phyloP scores from a whole-genome alignment of 148 eudicot species.

The Mesembryanthemum crystallinum region DNA sequence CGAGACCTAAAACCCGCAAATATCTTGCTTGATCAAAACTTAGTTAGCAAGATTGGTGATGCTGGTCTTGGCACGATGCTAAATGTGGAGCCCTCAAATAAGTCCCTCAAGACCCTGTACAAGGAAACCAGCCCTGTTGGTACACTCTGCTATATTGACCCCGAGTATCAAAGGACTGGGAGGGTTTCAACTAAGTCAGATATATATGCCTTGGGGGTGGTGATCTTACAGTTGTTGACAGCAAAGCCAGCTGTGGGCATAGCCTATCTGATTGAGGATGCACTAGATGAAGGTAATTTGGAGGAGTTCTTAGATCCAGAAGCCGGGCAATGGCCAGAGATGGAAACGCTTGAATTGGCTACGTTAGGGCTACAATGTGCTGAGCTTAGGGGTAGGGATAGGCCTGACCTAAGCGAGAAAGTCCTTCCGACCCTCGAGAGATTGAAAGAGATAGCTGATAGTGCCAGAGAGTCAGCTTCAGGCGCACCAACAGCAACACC shows the following conservation, averaged over 20 bases:
- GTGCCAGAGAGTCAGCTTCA: conserved; percentile 40
- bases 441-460: conserved; percentile 60
- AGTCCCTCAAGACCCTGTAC: conserved; percentile 38
- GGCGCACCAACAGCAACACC: conserved; percentile 43
- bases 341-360: conserved; percentile 67
- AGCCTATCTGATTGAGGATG: conserved; percentile 61
- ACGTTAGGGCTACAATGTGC: conserved; percentile 63
- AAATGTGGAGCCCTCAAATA: conserved; percentile 35
- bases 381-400: conserved; percentile 75
- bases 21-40: conserved; percentile 77
- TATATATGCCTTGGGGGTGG: conserved; percentile 89
- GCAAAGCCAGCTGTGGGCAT: conserved; percentile 70
- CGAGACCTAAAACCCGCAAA: conserved; percentile 90
- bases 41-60: conserved; percentile 94
- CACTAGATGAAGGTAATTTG: conserved; percentile 55
- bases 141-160: conserved; percentile 86
- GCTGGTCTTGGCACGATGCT: conserved; percentile 87
- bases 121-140: conserved; percentile 73
- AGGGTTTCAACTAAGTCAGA: conserved; percentile 71
- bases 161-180: conserved; percentile 91
- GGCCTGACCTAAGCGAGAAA: conserved; percentile 66
- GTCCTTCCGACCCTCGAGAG: conserved; percentile 72
- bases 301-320: conserved; percentile 53
- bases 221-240: conserved; percentile 75
- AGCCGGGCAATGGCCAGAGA: conserved; percentile 80